Evolutionary conservation across 495 filamentous ascomycete genomes (phyloP).

Genomic region (Aspergillus baeticus): DNA sequence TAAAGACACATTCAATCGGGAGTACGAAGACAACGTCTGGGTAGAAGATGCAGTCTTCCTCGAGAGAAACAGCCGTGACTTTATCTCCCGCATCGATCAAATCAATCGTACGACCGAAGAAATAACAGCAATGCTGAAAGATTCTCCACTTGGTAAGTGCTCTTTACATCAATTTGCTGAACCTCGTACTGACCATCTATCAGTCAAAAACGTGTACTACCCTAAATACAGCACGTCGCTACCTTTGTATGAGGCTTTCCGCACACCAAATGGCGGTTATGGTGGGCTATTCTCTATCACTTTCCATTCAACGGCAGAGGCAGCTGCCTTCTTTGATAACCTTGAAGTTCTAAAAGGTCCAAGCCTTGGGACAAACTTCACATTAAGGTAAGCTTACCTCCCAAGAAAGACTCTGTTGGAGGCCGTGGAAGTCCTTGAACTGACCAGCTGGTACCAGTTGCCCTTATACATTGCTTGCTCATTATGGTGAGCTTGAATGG

Average conservation of each 20-base stretch:
- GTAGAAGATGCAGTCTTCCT: slow-evolving; percentile 90
- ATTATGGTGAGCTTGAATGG: slow-evolving; percentile 91
- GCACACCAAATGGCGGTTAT: slow-evolving; percentile 77
- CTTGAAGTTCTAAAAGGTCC: slow-evolving; percentile 90
- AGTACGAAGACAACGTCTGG: slow-evolving; percentile 91
- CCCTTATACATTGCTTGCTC: slow-evolving; percentile 88
- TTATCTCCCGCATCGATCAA: slow-evolving; percentile 75
- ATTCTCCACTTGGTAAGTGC: slow-evolving; percentile 49
- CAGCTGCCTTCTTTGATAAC: slow-evolving; percentile 79
- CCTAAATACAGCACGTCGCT: slow-evolving; percentile 73
- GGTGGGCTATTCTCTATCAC: slow-evolving; percentile 85
- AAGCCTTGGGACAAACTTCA: slow-evolving; percentile 96
- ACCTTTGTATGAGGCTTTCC: slow-evolving; percentile 73
- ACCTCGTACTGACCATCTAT: slow-evolving; percentile 2
- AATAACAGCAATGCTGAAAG: slow-evolving; percentile 67
- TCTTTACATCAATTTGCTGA: not conserved
- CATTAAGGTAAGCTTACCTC: slow-evolving; percentile 55
- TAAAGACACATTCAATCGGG: slow-evolving; percentile 56
- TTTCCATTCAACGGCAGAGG: slow-evolving; percentile 67
- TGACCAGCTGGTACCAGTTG: slow-evolving; percentile 46
- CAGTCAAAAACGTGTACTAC: slow-evolving; percentile 82
- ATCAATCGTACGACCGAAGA: slow-evolving; percentile 86
- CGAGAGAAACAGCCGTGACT: slow-evolving; percentile 94
- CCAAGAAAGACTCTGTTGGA: too few species aligned
- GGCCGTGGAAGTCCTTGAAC: too few species aligned